phyloP scores from a whole-genome alignment of 1,284 basidiomycete species.

The Xerocomus amazonicus region DNA sequence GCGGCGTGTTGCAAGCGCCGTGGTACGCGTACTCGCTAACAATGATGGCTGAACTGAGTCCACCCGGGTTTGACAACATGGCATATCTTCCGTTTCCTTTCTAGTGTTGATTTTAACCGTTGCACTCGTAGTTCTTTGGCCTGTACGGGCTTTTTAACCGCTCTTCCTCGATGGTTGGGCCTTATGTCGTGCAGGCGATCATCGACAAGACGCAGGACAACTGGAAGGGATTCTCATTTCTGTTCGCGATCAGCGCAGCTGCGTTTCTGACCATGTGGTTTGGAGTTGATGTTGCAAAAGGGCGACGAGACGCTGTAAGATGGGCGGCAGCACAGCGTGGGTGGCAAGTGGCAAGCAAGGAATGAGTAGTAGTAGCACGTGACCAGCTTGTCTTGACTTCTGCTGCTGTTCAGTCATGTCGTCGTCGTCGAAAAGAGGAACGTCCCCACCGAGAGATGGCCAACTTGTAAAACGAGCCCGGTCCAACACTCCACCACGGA shows the following conservation, averaged over 20 bases:
- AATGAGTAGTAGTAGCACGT: not conserved
- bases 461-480: constrained; percentile 64
- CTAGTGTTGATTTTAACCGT: not conserved
- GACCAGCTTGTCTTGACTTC: not conserved
- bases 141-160: constrained; percentile 78
- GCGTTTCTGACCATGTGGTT: constrained; percentile 45
- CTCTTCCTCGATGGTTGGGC: constrained; percentile 78
- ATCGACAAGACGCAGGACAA: constrained; percentile 69
- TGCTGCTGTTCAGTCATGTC: constrained; percentile 55
- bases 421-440: constrained; percentile 64
- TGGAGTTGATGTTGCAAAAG: constrained; percentile 12
- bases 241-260: constrained; percentile 65
- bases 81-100: constrained; percentile 27
- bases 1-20: constrained; percentile 67
- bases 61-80: constrained; percentile 85
- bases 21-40: constrained; percentile 85
- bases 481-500: constrained; percentile 55
- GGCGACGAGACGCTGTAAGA: constrained; percentile 50
- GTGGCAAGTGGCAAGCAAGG: too few relatives aligned
- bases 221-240: constrained; percentile 78
- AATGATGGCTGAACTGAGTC: constrained; percentile 83
- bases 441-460: constrained; percentile 51
- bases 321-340: constrained; percentile 48
- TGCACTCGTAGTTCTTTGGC: constrained; percentile 61
- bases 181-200: constrained; percentile 76